These are phyloP conservation scores for Globisporangium nagaii DNA, from an alignment of 352 stramenopile species.

Conservation along the genomic window DNA sequence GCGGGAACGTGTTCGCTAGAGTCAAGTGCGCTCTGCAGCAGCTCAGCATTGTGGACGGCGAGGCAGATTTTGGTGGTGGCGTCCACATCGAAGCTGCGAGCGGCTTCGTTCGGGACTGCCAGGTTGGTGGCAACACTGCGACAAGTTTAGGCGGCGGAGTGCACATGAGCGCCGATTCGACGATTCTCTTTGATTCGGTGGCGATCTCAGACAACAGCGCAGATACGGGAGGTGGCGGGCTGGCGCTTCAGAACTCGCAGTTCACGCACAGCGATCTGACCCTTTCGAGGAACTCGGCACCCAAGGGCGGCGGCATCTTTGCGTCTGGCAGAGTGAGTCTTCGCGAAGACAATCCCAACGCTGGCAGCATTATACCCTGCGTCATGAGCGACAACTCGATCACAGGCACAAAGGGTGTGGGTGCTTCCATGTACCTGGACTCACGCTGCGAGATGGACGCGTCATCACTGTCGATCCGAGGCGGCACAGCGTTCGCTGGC, in stretches of 20 bases:
- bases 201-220: constrained; percentile 2
- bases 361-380: not conserved
- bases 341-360: not conserved
- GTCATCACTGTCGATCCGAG: constrained; percentile 9
- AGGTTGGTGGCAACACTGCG: not conserved
- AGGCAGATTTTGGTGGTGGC: constrained; percentile 15
- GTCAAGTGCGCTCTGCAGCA: not conserved
- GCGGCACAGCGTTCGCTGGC: constrained; percentile 13
- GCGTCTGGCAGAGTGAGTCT: not conserved
- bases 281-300: constrained; percentile 18
- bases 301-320: constrained; percentile 23
- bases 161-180: not conserved
- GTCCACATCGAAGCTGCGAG: not conserved
- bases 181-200: not conserved
- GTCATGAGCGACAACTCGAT: not conserved
- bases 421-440: constrained; percentile 22
- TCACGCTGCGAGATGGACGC: constrained; percentile 10
- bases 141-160: constrained; percentile 2
- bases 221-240: constrained; percentile 16
- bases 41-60: constrained; percentile 1
- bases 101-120: not conserved
- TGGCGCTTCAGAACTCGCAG: constrained; percentile 13
- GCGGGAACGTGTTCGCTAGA: constrained; percentile 11
- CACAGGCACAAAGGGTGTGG: constrained; percentile 3
- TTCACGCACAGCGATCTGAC: constrained; percentile 20